Base-by-base conservation (phyloP, 129 eudicot species). In the Centrapalus pauciflorus region DNA sequence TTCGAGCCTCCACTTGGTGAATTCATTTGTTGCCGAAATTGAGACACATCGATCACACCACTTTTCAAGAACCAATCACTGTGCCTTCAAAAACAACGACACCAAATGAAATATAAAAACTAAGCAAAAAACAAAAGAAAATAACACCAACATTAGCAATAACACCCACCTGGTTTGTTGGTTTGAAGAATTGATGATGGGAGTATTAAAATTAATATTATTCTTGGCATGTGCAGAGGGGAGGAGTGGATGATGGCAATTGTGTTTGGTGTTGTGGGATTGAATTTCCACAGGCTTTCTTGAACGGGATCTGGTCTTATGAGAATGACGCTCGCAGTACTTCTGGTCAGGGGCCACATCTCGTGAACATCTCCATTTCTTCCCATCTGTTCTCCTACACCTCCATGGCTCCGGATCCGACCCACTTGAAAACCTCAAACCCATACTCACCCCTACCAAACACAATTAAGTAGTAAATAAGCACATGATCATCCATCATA, bases 361-460 rank as follows among this genome's bases (percentile, higher is more conserved):
- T 37, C 85, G 77, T 3, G 95, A 64, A 54, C 95, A 86, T 62
- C 89, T 56, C 95, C 95, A 86, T 74, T 86, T 83, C 64, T 86
- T 86, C 70, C 95, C 95, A 64, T 86, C 89, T 4, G 95, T 86
- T 74, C 95, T 80, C 28, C 83, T 73, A 66, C 95, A 86, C 77
- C 95, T 71, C 89, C 89, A 80, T 59, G 89, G 95, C 78, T 86
- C 89, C 25, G 80, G 76, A 80, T 83, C 87, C 60, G 81, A 72
- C 49, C 76, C 72, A 20, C 67, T 71, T 17, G 86, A 51, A 64
- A 63, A 80, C 68, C 76, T 80, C 76, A 80, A 54, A 34, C 77
- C 86, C 41, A 74, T 13, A 63, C 68, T 63, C 4, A 48, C 30
- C 48, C 77, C 84, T 67, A 62, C 54, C 28, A 25, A 54, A 66